Evolutionary conservation across 768 basidiomycete species (phyloP).

Genomic region (Phaeotremella skinneri): DNA sequence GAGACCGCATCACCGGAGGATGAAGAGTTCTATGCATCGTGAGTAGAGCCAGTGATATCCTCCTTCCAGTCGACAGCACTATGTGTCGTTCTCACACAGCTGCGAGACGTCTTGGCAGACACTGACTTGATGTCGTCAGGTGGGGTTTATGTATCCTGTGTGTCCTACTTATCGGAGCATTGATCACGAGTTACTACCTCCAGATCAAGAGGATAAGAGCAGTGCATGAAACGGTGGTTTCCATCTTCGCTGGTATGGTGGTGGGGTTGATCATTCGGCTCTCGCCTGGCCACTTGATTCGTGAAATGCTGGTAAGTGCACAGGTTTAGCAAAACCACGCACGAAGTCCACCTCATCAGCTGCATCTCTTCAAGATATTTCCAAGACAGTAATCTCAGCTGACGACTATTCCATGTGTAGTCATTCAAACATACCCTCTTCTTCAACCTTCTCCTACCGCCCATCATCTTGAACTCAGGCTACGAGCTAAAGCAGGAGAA

Average conservation of each 20-base stretch:
- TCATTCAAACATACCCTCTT: constrained; percentile 96
- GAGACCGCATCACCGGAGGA: constrained; percentile 43
- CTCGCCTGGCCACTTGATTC: constrained; percentile 87
- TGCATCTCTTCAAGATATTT: too few relatives aligned
- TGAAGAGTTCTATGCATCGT: constrained; percentile 53
- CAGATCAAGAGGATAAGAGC: constrained; percentile 95
- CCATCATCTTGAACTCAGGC: constrained; percentile 96
- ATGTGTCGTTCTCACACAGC: not conserved
- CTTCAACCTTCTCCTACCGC: constrained; percentile 96
- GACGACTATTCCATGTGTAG: constrained; percentile 53
- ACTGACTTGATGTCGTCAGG: constrained; percentile 19
- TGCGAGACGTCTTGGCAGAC: not conserved
- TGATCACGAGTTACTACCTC: constrained; percentile 95
- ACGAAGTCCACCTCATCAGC: too few relatives aligned
- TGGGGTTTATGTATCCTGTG: constrained; percentile 54
- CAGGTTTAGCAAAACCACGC: too few relatives aligned
- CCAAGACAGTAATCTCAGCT: not conserved
- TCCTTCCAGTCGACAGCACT: not conserved
- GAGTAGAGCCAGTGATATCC: constrained; percentile 19
- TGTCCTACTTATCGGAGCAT: constrained; percentile 84
- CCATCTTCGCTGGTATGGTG: constrained; percentile 89
- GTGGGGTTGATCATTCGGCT: constrained; percentile 88
- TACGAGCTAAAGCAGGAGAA: constrained; percentile 98
- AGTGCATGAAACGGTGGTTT: constrained; percentile 92
- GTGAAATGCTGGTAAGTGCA: constrained; percentile 94